Percentiles rank a stretch among this genome's conserved stretches.
Conservation (phyloP, 805 yeast species). For the Komagataella pseudopastoris region DNA sequence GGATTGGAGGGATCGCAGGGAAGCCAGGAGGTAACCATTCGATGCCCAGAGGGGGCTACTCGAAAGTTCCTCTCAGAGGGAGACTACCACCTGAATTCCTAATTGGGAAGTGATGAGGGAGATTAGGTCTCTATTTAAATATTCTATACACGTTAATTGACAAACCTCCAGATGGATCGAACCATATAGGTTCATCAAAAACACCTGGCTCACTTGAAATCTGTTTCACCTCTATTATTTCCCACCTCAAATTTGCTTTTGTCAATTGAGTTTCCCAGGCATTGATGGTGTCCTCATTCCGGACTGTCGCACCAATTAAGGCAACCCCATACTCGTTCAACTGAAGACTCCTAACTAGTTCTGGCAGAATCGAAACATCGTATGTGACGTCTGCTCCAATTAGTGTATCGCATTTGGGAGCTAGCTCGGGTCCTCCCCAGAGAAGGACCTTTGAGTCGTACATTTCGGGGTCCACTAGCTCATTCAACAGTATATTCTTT, state of each 20-base stretch:
- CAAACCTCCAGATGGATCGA: background rate
- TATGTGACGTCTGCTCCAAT: slow-evolving; percentile 86
- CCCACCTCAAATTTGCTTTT: background rate
- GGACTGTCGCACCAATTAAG: slow-evolving; percentile 57
- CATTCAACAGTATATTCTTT: slow-evolving; percentile 33
- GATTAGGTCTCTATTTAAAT: background rate
- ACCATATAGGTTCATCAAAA: background rate
- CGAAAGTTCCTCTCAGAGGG: background rate
- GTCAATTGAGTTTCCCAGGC: slow-evolving; percentile 21
- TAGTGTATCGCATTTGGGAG: slow-evolving; percentile 31
- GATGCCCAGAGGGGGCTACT: background rate
- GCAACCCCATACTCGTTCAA: slow-evolving; percentile 6
- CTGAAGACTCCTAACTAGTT: slow-evolving; percentile 17
- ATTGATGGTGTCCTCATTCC: slow-evolving; percentile 41
- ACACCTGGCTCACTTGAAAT: background rate
- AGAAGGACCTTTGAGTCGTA: slow-evolving; percentile 23
- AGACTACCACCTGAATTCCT: background rate
- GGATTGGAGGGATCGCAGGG: slow-evolving; percentile 1
- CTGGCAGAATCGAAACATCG: slow-evolving; percentile 47
- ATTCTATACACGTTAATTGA: background rate
- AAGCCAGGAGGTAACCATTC: background rate
- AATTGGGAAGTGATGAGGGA: background rate
- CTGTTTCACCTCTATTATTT: background rate
- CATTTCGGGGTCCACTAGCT: slow-evolving; percentile 6
- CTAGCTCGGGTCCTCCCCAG: slow-evolving; percentile 42